Base-by-base conservation (phyloP, 2,329 filamentous ascomycete species). In the Coniochaeta prunicola region DNA sequence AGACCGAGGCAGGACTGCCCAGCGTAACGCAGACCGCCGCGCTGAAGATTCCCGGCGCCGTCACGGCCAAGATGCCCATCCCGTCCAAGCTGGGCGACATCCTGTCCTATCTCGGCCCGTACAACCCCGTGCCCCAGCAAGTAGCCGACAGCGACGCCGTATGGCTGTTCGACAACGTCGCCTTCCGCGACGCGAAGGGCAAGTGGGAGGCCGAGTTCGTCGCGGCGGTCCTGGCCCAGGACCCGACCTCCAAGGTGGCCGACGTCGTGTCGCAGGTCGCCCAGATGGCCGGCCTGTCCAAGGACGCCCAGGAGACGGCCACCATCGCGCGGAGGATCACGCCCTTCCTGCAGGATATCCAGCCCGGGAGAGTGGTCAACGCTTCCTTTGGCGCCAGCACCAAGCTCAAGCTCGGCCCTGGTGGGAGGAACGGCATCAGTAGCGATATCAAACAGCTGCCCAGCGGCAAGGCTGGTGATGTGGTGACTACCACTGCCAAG, bases 171-270 rank as follows among this genome's bases (percentile, higher is more conserved):
- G 92, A 97, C 76, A 56, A 56, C 17, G 31, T 56, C 36, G 54
- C 54, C 36, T 36, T 19, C 17, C 33, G 84, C 61, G 73, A 76
- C 53, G 67, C 74, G 19, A 53, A 56, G 1, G 75, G 74, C 57
- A 71, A 69, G 57, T 97, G 92, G 91, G 80, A 90, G 67, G 89
- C 89, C 28, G 91, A 97, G 69, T 92, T 92, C 62, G 86, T 96
- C 0, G 85, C 89, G 2, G 90, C 89, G 50, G 90, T 91, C 59
- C 96, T 97, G 66, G 84, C 88, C 63, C 85, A 86, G 67, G 78
- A 90, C 65, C 84, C 86, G 5, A 87, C 88, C 42, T 81, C 82
- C 61, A 81, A 85, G 61, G 73, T 92, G 1, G 82, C 88, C 45
- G 82, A 88, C 38, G 79, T 62, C 7, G 66, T 66, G 12, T 63